Base-by-base conservation (phyloP, 768 basidiomycete genomes). In the Leccinum longicurvipes region DNA sequence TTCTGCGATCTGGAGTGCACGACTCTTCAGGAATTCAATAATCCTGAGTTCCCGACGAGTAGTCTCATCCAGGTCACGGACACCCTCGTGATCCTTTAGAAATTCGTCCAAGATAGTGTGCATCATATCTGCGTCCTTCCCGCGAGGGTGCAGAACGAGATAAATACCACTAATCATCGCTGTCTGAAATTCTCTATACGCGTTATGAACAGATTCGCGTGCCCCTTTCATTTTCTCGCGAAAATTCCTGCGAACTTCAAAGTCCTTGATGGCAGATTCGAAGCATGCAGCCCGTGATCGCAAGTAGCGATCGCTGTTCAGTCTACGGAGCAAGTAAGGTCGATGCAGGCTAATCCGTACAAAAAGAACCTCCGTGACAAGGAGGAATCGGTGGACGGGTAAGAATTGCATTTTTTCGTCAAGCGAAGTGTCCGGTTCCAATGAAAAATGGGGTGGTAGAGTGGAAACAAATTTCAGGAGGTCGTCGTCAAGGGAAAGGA, bases 101-200 rank as follows among this genome's bases (percentile, higher is more conserved):
- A 92, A 94, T 4, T 77, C 80, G 56, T 93, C 90, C 60, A 94
- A 71, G 47, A 94, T 89, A 39, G 80, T 75, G 63, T 89, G 87
- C 90, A 94, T 92, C 42, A 76, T 78, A 5, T 74, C 77, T 5
- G 85, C 83, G 63, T 89, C 79, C 59, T 79, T 75, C 4, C 90
- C 91, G 34, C 76, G 83, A 2, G 89, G 91, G 58, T 93, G 83
- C 27, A 93, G 75, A 50, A 90, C 84, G 50, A 93, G 81, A 67
- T 91, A 91, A 50, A 94, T 91, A 11, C 92, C 89, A 59, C 87
- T 86, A 52, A 93, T 87, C 90, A 94, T 91, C 10, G 89, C 87
- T 9, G 89, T 86, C 68, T 92, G 91, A 71, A 93, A 93, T 64
- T 92, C 91, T 54, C 91, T 78, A 65, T 92, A 93, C 7, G 87